Evolutionary conservation across 306 rosid genomes (phyloP).

Genomic region (Datisca glomerata): DNA sequence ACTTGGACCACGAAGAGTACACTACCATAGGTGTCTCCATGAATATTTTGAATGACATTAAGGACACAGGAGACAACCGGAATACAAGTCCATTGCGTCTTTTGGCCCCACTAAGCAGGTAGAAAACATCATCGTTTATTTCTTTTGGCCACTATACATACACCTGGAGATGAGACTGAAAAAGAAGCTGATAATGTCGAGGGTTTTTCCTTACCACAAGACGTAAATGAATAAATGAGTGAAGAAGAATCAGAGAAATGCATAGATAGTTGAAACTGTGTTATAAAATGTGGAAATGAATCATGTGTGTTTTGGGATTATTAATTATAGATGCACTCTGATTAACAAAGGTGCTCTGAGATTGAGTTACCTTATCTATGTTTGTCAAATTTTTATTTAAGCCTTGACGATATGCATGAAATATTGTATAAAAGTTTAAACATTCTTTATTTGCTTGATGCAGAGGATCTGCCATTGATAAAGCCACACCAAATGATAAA

Average conservation of each 20-base stretch:
- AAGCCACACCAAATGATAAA: slow-evolving; percentile 19
- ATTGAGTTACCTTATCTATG: too few species aligned
- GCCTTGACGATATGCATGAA: slow-evolving; percentile 3
- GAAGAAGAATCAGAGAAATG: not conserved
- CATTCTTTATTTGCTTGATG: slow-evolving; percentile 24
- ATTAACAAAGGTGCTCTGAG: too few species aligned
- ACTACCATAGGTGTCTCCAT: slow-evolving; percentile 14
- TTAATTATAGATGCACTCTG: too few species aligned
- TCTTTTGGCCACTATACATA: too few species aligned
- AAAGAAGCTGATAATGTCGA: too few species aligned
- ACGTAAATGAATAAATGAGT: not conserved
- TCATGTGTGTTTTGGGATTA: not conserved
- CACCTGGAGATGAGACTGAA: too few species aligned
- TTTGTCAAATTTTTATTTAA: too few species aligned
- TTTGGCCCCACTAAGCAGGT: slow-evolving; percentile 35
- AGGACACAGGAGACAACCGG: slow-evolving; percentile 22
- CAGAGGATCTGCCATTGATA: slow-evolving; percentile 27
- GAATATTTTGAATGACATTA: slow-evolving; percentile 18
- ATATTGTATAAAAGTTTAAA: too few species aligned
- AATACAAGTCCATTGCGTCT: slow-evolving; percentile 24
- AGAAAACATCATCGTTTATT: slow-evolving; percentile 15
- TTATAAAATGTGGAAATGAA: too few species aligned
- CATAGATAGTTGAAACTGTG: not conserved
- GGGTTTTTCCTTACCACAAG: too few species aligned
- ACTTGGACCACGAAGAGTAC: slow-evolving; percentile 26